These are phyloP conservation scores for Fragaria ananassa DNA, from an alignment of 306 rosid genomes.

Conservation along the genomic window DNA sequence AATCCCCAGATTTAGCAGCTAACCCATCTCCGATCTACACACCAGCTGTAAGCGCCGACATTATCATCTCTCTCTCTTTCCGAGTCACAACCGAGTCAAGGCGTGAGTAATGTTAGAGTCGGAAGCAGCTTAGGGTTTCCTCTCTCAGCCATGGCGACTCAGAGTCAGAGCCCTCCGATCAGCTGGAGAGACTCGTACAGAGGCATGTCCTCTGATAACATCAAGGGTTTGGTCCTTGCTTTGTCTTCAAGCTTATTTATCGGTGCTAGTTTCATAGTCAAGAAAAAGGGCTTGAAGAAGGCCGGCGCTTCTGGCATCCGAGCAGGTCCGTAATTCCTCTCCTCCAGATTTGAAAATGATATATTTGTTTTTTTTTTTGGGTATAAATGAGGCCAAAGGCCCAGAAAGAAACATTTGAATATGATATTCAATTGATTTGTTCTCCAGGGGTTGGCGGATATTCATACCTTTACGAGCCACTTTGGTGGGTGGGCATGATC, in stretches of 20 bases:
- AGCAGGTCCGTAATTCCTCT: slow-evolving; percentile 50
- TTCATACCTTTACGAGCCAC: slow-evolving; percentile 96
- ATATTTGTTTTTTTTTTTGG: too few relatives aligned
- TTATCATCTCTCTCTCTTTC: slow-evolving; percentile 13
- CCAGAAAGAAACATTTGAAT: too few relatives aligned
- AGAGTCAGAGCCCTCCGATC: slow-evolving; percentile 29
- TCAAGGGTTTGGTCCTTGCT: slow-evolving; percentile 72
- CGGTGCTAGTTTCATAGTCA: slow-evolving; percentile 87
- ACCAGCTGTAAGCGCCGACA: slow-evolving; percentile 17
- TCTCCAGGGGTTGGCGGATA: slow-evolving; percentile 93
- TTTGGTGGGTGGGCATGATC: slow-evolving; percentile 99
- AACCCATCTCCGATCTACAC: slow-evolving; percentile 2
- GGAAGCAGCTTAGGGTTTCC: slow-evolving; percentile 30
- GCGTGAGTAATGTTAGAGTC: slow-evolving; percentile 8
- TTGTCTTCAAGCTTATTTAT: slow-evolving; percentile 83
- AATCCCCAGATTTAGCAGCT: background rate
- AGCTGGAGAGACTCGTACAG: slow-evolving; percentile 58
- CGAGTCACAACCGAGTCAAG: background rate
- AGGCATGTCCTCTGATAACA: slow-evolving; percentile 81
- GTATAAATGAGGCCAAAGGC: too few relatives aligned
- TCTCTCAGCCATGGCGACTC: slow-evolving; percentile 16
- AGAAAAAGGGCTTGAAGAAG: slow-evolving; percentile 84
- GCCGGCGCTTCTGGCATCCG: slow-evolving; percentile 89
- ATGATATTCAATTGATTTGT: too few relatives aligned
- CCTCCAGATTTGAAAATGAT: too few relatives aligned